Conservation (phyloP, 1,139 yeast species). For the Suhomyces terraborum region DNA sequence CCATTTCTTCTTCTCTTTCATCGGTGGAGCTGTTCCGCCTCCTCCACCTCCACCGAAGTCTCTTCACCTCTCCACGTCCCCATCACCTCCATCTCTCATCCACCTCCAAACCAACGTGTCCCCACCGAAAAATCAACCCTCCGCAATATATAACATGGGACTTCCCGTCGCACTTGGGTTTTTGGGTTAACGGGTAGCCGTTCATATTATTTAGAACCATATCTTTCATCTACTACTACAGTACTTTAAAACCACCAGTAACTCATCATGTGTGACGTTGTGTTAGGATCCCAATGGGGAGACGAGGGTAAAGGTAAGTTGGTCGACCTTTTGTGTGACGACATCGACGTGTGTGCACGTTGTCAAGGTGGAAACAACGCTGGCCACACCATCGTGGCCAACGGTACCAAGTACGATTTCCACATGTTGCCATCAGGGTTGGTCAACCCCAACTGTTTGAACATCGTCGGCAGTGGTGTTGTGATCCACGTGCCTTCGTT, state of each 20-base stretch:
- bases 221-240: no score
- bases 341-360: conserved; percentile 94
- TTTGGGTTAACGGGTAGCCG: conserved; percentile 18
- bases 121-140: no score
- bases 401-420: conserved; percentile 87
- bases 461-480: conserved; percentile 94
- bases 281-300: conserved; percentile 98
- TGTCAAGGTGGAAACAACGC: conserved; percentile 99
- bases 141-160: conserved; percentile 4
- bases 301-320: conserved; percentile 99
- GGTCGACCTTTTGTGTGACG: conserved; percentile 90
- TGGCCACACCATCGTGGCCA: conserved; percentile 96
- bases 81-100: neutral
- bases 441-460: conserved; percentile 87
- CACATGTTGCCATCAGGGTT: conserved; percentile 98
- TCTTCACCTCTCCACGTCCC: no score
- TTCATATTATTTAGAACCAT: no score
- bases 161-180: conserved; percentile 1
- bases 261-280: conserved; percentile 76
- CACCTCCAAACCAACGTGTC: neutral
- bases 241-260: conserved; percentile 2
- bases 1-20: neutral
- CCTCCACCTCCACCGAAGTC: no score
- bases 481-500: conserved; percentile 94
- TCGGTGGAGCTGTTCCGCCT: no score